Conservation (phyloP, 805 yeast species). For the Lipomyces japonicus region DNA sequence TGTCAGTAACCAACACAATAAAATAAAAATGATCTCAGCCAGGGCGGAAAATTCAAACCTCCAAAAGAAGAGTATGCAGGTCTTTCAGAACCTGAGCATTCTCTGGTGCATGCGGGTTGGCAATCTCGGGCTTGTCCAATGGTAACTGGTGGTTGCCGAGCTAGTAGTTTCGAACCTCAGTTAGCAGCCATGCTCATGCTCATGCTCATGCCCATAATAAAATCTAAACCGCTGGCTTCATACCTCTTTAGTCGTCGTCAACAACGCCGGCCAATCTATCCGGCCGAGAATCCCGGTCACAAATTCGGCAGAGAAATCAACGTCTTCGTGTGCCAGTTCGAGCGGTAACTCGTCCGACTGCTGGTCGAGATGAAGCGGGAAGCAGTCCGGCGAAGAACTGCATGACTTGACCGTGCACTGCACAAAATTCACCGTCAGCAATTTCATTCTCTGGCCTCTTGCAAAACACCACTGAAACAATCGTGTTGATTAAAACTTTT, state of each 20-base stretch:
- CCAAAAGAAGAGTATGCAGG: constrained; percentile 72
- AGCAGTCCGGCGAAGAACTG: constrained; percentile 66
- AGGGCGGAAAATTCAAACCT: constrained; percentile 37
- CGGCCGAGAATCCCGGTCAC: constrained; percentile 70
- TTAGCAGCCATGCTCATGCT: background rate
- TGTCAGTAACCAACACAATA: background rate
- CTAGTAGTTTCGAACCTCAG: constrained; percentile 2
- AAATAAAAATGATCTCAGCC: background rate
- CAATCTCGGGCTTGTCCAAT: constrained; percentile 39
- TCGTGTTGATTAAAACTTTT: background rate
- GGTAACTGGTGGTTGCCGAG: constrained; percentile 33
- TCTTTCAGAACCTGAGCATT: constrained; percentile 59
- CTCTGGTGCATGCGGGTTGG: constrained; percentile 48
- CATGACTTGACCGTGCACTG: constrained; percentile 87
- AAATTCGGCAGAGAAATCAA: constrained; percentile 80
- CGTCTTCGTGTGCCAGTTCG: constrained; percentile 67
- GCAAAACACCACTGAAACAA: background rate
- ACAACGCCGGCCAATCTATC: constrained; percentile 82
- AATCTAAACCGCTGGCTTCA: constrained; percentile 29
- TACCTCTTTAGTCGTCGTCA: constrained; percentile 69
- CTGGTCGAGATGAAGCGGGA: constrained; percentile 69
- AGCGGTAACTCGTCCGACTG: constrained; percentile 39
- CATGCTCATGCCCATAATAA: background rate
- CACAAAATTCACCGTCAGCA: constrained; percentile 92
- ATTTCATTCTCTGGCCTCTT: constrained; percentile 76